Evolutionary conservation across 345 rosid genomes (phyloP), one percentile per base, ranked within the genome.

Genomic region (Bretschneidera sinensis): DNA sequence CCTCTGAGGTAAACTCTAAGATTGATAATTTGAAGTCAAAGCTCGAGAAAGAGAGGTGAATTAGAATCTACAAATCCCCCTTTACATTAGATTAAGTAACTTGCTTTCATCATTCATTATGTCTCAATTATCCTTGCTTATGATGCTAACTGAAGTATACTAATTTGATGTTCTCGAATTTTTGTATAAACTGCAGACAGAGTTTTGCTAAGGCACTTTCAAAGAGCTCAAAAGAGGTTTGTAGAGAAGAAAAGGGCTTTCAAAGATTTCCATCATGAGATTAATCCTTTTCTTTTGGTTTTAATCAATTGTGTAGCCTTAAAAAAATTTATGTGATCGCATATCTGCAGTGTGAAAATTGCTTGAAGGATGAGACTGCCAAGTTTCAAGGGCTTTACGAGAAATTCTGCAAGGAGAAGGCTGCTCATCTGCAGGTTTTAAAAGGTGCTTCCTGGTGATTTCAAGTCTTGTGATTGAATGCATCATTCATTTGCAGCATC

Each of bases 201-300:
- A 72, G 60, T 73, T 75, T 88, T 67, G 71, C 79, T 21, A 85
- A 74, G 82, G 77, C 88, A 50, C 82, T 88, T 50, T 70, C 83
- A 35, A 85, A 83, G 79, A 85, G 83, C 85, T 79, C 92, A 8
- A 91, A 88, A 71, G 94, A 91, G 96, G 97, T 91, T 24, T 24
- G 74, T 63, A 33, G 60, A 60, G 18, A 18, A 61, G 21, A 57
- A 45, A 39, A 24, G 21, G 17, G 34, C 52, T 47, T 51, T 21
- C 13, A 17, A 4, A 48, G 16, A 39, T 39, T 39, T 13, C 45
- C 10, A 39, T 39, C 16, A 28, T 28, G 6, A 11, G 1, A 39
- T 39, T 39, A 14, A 39, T 4, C 16, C 10, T 39, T 39, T 14
- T 39, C 10, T 14, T 39, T 39, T 39, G 45, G 45, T 39, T 39